phyloP scores from a whole-genome alignment of 164 flowering plant genomes.

The Liquidambar formosana region DNA sequence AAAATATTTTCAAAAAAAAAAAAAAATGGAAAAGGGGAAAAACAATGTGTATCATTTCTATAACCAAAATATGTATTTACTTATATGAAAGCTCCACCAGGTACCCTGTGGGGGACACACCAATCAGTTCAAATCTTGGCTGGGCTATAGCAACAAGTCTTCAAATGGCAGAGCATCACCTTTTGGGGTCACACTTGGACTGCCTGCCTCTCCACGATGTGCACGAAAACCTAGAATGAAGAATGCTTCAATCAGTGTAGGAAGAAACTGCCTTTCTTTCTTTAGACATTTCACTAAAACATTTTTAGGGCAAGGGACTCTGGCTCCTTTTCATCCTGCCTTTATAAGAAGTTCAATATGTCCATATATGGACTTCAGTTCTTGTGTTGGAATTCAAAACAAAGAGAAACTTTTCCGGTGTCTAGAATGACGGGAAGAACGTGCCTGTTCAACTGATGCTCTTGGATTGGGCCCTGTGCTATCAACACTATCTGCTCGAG shows the following conservation, averaged over 20 bases:
- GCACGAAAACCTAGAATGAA: background rate
- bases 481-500: constrained; percentile 40
- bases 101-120: background rate
- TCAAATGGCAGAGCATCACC: background rate
- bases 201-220: background rate
- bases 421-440: constrained; percentile 44
- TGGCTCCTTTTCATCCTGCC: background rate
- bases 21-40: background rate
- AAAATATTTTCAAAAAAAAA: background rate
- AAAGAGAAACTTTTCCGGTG: constrained; percentile 59
- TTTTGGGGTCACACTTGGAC: background rate
- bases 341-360: background rate
- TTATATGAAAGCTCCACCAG: background rate
- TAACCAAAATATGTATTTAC: background rate
- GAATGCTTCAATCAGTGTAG: background rate
- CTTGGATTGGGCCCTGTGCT: constrained; percentile 54
- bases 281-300: background rate
- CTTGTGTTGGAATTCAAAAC: constrained; percentile 17
- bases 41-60: background rate
- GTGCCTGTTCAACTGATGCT: constrained; percentile 51
- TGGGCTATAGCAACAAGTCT: background rate
- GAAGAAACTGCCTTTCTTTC: background rate
- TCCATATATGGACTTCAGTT: background rate
- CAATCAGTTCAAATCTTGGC: background rate
- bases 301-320: background rate